phyloP scores from a whole-genome alignment of 257 asterid species.

The Cynanchum wilfordii region DNA sequence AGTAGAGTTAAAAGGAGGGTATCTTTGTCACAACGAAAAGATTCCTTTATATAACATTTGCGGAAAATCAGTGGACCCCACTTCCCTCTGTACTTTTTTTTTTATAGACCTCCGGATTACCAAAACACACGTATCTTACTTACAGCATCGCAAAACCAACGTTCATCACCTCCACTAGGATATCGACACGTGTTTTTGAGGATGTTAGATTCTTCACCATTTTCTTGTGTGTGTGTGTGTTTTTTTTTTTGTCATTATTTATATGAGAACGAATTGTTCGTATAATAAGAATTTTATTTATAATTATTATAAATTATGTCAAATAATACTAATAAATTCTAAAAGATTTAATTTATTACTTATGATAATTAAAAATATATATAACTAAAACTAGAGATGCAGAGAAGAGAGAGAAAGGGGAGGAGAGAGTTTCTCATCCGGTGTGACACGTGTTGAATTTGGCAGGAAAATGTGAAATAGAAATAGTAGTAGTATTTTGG shows the following conservation, averaged over 20 bases:
- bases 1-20: not conserved
- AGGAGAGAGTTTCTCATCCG: not conserved
- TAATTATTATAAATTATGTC: no score
- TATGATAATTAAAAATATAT: not conserved
- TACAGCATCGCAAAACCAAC: not conserved
- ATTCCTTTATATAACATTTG: slow-evolving; percentile 4
- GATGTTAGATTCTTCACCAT: slow-evolving; percentile 1
- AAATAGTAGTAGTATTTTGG: not conserved
- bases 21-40: slow-evolving; percentile 11
- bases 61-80: not conserved
- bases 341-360: no score
- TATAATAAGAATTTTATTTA: no score
- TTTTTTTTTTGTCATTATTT: not conserved
- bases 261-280: no score
- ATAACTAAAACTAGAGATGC: not conserved
- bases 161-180: slow-evolving; percentile 6
- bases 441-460: not conserved
- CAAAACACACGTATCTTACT: slow-evolving; percentile 18
- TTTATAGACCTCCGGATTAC: slow-evolving; percentile 8
- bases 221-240: not conserved
- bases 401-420: not conserved
- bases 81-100: no score
- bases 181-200: slow-evolving; percentile 6
- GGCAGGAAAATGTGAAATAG: not conserved
- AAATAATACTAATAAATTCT: no score